These are phyloP conservation scores for Acer saccharum DNA, from an alignment of 345 rosid genomes.

Conservation along the genomic window DNA sequence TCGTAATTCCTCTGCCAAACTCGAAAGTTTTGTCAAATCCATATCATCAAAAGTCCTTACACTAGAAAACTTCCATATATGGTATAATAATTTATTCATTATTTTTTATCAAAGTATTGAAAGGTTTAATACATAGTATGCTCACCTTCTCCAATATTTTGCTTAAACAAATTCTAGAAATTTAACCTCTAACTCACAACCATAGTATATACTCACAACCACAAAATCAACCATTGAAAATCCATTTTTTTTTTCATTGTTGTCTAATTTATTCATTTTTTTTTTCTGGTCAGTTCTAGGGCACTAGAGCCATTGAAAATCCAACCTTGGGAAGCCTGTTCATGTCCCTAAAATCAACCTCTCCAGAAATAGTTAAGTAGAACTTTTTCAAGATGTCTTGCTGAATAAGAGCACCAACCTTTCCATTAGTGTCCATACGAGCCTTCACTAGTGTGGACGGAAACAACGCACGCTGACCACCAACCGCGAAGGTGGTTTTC, in stretches of 20 bases:
- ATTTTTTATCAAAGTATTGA: not conserved
- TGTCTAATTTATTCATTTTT: no score
- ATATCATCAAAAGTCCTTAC: not conserved
- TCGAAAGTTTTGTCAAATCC: not conserved
- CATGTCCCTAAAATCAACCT: slow-evolving; percentile 31
- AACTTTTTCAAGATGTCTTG: slow-evolving; percentile 38
- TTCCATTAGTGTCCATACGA: slow-evolving; percentile 40
- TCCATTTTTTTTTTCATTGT: no score
- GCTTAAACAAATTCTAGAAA: not conserved
- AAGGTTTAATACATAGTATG: not conserved
- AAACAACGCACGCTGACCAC: slow-evolving; percentile 41
- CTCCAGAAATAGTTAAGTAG: slow-evolving; percentile 39
- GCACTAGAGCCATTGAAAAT: slow-evolving; percentile 34
- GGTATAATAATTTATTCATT: not conserved
- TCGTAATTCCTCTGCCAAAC: not conserved
- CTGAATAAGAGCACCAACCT: slow-evolving; percentile 39
- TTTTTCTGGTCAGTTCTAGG: slow-evolving; percentile 18
- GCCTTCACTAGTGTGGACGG: slow-evolving; percentile 49
- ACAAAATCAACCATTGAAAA: no score
- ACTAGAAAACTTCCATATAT: not conserved
- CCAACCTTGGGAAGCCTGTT: slow-evolving; percentile 48
- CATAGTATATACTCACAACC: not conserved
- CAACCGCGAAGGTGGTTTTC: slow-evolving; percentile 35
- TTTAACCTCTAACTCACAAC: not conserved
- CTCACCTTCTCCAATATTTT: not conserved